Percentiles rank a stretch among this genome's conserved stretches.
These are phyloP conservation scores for Komagataella populi DNA, from an alignment of 805 yeast species.

Conservation along the genomic window DNA sequence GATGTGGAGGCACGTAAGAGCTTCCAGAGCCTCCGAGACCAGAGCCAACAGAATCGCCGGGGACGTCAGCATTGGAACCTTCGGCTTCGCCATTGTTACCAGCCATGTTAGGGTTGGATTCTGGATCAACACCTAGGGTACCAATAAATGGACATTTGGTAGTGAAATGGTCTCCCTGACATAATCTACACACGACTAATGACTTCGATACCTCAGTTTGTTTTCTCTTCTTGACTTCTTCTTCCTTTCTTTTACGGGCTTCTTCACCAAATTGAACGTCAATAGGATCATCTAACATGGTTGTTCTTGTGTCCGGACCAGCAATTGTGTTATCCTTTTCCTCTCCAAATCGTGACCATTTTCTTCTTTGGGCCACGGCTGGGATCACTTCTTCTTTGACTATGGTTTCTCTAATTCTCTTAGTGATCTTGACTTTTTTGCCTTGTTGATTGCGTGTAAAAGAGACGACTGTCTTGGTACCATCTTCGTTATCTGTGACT, in stretches of 20 bases:
- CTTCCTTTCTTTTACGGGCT: slow-evolving; percentile 23
- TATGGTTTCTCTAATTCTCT: slow-evolving; percentile 62
- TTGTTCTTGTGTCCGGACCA: slow-evolving; percentile 83
- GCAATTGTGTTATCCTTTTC: slow-evolving; percentile 54
- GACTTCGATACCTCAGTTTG: slow-evolving; percentile 19
- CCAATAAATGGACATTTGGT: slow-evolving; percentile 93
- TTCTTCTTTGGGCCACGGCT: slow-evolving; percentile 73
- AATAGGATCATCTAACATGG: slow-evolving; percentile 79
- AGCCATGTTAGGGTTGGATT: slow-evolving; percentile 5
- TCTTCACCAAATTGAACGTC: slow-evolving; percentile 58
- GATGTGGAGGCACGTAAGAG: slow-evolving; percentile 48
- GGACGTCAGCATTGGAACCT: slow-evolving; percentile 9
- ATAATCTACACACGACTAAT: slow-evolving; percentile 55
- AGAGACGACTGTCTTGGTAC: slow-evolving; percentile 78
- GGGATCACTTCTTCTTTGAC: slow-evolving; percentile 77
- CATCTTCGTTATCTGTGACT: slow-evolving; percentile 68
- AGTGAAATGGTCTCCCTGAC: slow-evolving; percentile 92
- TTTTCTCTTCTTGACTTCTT: slow-evolving; percentile 17
- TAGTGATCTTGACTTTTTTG: slow-evolving; percentile 78
- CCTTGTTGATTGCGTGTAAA: slow-evolving; percentile 67
- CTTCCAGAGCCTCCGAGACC: slow-evolving; percentile 18
- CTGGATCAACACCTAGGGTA: slow-evolving; percentile 47
- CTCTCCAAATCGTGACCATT: slow-evolving; percentile 81
- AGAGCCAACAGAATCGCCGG: slow-evolving; percentile 8
- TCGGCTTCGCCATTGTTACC: slow-evolving; percentile 8